phyloP scores from a whole-genome alignment of 768 basidiomycete genomes.

The Kwoniella newhampshirensis region DNA sequence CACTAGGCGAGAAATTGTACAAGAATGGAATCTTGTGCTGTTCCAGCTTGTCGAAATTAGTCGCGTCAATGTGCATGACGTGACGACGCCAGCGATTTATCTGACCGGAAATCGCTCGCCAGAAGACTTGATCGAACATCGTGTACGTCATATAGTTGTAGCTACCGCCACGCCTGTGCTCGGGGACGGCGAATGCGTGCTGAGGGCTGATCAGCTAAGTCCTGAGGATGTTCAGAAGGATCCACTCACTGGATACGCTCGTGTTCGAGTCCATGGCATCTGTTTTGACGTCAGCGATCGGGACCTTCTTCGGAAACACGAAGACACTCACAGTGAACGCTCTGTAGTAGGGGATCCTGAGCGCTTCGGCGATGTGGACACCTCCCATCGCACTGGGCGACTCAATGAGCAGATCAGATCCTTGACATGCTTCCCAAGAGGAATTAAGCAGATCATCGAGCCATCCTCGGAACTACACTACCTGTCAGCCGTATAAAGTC shows the following conservation, averaged over 20 bases:
- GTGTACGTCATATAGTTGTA: slow-evolving; percentile 99
- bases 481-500: not conserved
- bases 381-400: slow-evolving; percentile 97
- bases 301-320: not conserved
- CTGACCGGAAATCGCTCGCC: slow-evolving; percentile 89
- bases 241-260: slow-evolving; percentile 71
- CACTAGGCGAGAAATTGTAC: slow-evolving; percentile 90
- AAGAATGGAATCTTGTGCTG: slow-evolving; percentile 96
- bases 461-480: slow-evolving; percentile 89
- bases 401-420: slow-evolving; percentile 88
- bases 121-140: slow-evolving; percentile 81
- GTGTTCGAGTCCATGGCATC: slow-evolving; percentile 96
- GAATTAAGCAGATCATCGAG: slow-evolving; percentile 91
- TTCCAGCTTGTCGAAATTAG: slow-evolving; percentile 91
- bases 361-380: slow-evolving; percentile 92
- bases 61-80: slow-evolving; percentile 69
- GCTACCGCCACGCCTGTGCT: slow-evolving; percentile 93
- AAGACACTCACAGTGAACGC: slow-evolving; percentile 66
- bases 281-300: slow-evolving; percentile 4
- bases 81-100: slow-evolving; percentile 91
- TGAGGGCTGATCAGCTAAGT: slow-evolving; percentile 9
- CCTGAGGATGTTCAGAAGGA: not conserved
- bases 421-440: slow-evolving; percentile 95
- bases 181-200: slow-evolving; percentile 96
- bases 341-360: slow-evolving; percentile 88